Evolutionary conservation across 495 filamentous ascomycete genomes (phyloP).

Genomic region (Opeltia flavorubescens): DNA sequence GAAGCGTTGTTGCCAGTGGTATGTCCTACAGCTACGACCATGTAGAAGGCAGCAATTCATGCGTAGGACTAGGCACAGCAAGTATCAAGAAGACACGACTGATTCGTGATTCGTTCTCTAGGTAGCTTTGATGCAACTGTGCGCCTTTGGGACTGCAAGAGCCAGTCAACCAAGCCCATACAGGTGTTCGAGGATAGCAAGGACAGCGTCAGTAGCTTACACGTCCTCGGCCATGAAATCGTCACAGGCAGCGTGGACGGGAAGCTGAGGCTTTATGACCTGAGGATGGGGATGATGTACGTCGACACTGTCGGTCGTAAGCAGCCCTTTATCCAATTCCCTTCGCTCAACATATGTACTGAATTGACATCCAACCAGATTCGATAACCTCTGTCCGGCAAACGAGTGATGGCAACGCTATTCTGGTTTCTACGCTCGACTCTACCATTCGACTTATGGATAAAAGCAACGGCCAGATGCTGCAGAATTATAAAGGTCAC

Average conservation of each 20-base stretch:
- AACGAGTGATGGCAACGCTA: conserved; percentile 54
- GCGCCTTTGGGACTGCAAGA: conserved; percentile 69
- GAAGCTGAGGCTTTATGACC: conserved; percentile 67
- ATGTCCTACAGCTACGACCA: conserved; percentile 8
- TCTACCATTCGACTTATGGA: conserved; percentile 71
- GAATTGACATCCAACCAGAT: conserved; percentile 10
- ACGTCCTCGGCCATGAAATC: conserved; percentile 41
- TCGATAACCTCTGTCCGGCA: conserved; percentile 52
- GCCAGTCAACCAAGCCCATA: conserved; percentile 49
- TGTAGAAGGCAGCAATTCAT: neutral
- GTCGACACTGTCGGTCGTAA: conserved; percentile 57
- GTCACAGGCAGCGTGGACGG: conserved; percentile 75
- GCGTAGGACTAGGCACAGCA: neutral
- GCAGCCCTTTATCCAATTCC: conserved; percentile 14
- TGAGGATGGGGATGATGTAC: conserved; percentile 62
- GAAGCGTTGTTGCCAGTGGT: conserved; percentile 54
- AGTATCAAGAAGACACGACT: neutral
- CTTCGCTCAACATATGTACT: neutral
- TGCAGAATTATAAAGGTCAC: conserved; percentile 57
- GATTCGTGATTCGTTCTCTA: conserved; percentile 5
- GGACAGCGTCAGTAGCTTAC: conserved; percentile 52
- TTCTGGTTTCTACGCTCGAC: conserved; percentile 67
- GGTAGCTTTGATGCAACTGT: conserved; percentile 75
- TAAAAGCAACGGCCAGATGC: conserved; percentile 51
- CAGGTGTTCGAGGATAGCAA: conserved; percentile 65